Evolutionary conservation across 345 rosid species (phyloP).

Genomic region (Lumnitzera racemosa): DNA sequence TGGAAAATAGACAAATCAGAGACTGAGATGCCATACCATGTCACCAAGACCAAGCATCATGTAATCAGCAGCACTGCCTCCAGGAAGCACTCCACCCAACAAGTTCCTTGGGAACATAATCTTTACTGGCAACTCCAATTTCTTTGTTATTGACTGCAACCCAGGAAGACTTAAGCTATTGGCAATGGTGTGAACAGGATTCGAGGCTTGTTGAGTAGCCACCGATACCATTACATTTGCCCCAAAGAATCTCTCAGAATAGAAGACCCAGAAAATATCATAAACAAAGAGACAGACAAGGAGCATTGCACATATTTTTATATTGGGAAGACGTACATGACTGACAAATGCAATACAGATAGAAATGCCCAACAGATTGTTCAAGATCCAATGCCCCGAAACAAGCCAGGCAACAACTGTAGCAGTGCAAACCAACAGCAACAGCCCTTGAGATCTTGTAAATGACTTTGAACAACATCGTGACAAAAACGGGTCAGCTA

Average conservation of each 20-base stretch:
- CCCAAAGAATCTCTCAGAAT: constrained; percentile 95
- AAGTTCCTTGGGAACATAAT: constrained; percentile 82
- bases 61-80: constrained; percentile 59
- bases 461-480: constrained; percentile 82
- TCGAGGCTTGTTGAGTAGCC: constrained; percentile 92
- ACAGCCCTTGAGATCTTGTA: constrained; percentile 61
- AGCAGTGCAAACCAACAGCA: constrained; percentile 39
- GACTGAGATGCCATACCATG: constrained; percentile 52
- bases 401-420: constrained; percentile 85
- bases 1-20: not conserved
- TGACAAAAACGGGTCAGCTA: constrained; percentile 78
- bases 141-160: constrained; percentile 83
- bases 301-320: constrained; percentile 87
- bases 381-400: constrained; percentile 93
- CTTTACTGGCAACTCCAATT: constrained; percentile 89
- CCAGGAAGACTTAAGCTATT: constrained; percentile 95
- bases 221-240: constrained; percentile 99
- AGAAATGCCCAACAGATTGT: constrained; percentile 88
- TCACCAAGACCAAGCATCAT: constrained; percentile 99
- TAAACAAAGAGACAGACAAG: constrained; percentile 79
- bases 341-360: constrained; percentile 93
- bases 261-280: constrained; percentile 99
- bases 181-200: constrained; percentile 93
- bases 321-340: constrained; percentile 93
- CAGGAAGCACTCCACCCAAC: constrained; percentile 60